Base-by-base conservation (phyloP, 1,284 basidiomycete species). In the Cutaneotrichosporon sp. region DNA sequence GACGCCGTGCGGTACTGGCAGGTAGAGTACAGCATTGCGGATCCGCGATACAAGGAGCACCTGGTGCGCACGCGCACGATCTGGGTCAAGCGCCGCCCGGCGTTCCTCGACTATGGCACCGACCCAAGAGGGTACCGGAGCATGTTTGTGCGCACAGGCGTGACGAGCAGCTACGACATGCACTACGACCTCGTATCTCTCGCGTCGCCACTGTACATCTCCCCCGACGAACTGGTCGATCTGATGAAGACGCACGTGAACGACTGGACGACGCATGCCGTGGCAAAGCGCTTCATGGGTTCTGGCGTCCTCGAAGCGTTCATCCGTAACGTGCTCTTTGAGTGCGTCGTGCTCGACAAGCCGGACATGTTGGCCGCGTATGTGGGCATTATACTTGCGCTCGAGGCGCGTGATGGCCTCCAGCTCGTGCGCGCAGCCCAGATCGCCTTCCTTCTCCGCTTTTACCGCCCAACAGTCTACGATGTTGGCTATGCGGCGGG, bases 1-100 rank as follows among this genome's bases (percentile, higher is more conserved):
- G 91, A 94, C 66, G 93, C 89, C 0, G 89, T 89, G 7, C 83
- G 94, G 12, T 97, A 98, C 73, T 97, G 91, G 88, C 87, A 90
- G 0, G 87, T 92, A 72, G 83, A 84, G 53, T 80, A 94, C 40
- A 86, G 92, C 64, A 81, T 89, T 21, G 79, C 81, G 39, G 77
- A 83, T 46, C 79, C 83, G 4, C 79, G 78, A n/a, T 86, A 92
- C 69, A 81, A 81, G 46, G 80, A 81, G 38, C 79, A 80, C 8
- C 80, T 96, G 30, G 74, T 93, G 33, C 80, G 78, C 39, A 86
- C 81, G 52, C 86, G 90, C 61, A 93, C 88, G 0, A 78, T 97
- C 18, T 91, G 83, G 61, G 93, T 97, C 53, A 94, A 97, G 74
- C 85, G 93, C 18, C 83, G 90, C 41, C 87, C 90, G 0, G 92